These are phyloP conservation scores for Pleurostoma richardsiae DNA, from an alignment of 2,329 filamentous ascomycete species.

Conservation along the genomic window DNA sequence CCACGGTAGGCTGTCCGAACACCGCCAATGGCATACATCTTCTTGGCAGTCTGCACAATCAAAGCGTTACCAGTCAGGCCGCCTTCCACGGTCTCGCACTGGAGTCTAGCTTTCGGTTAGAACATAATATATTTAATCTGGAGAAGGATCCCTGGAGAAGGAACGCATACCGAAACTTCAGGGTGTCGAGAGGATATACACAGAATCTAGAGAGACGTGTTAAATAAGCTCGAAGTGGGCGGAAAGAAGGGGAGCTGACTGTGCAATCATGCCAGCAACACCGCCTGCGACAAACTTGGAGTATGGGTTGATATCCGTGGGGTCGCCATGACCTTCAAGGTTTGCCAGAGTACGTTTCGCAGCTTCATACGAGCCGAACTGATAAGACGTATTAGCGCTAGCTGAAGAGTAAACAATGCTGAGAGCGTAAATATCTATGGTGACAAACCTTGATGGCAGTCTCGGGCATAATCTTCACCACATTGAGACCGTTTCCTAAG, in stretches of 20 bases:
- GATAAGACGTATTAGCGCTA: slow-evolving; percentile 6
- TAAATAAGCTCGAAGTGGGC: neutral
- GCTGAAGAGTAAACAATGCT: no score
- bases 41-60: slow-evolving; percentile 75
- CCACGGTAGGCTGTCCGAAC: slow-evolving; percentile 80
- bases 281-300: slow-evolving; percentile 92
- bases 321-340: slow-evolving; percentile 82
- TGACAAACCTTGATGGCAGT: slow-evolving; percentile 74
- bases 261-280: slow-evolving; percentile 87
- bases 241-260: slow-evolving; percentile 47
- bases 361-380: slow-evolving; percentile 93
- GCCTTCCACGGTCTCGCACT: slow-evolving; percentile 87
- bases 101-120: slow-evolving; percentile 60
- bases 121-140: slow-evolving; percentile 9
- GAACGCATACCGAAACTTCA: slow-evolving; percentile 55
- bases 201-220: slow-evolving; percentile 54
- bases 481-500: slow-evolving; percentile 88
- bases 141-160: slow-evolving; percentile 1
- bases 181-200: slow-evolving; percentile 88
- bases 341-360: slow-evolving; percentile 82
- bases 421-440: neutral
- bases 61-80: slow-evolving; percentile 79
- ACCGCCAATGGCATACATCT: slow-evolving; percentile 78
- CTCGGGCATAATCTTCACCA: slow-evolving; percentile 97
- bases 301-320: slow-evolving; percentile 70